phyloP scores from a whole-genome alignment of 371 early-diverging fungal species.

The Apophysomyces elegans region DNA sequence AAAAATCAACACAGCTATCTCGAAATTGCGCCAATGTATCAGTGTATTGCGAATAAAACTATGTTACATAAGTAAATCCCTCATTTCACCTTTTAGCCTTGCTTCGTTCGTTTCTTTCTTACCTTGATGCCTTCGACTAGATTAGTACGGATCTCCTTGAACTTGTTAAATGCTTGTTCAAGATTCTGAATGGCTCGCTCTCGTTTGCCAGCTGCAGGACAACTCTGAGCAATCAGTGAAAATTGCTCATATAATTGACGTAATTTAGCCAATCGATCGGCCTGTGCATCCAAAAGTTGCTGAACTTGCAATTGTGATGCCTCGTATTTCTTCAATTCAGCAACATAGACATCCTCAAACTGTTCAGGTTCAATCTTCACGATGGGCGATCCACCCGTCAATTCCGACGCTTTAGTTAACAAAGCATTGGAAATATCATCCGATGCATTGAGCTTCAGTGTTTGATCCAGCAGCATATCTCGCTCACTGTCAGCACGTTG shows the following conservation, averaged over 20 bases:
- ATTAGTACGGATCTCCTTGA: conserved; percentile 68
- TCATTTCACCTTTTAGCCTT: conserved; percentile 6
- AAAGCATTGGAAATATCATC: conserved; percentile 73
- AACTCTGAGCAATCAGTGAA: conserved; percentile 53
- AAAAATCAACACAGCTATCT: conserved; percentile 70
- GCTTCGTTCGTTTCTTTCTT: neutral
- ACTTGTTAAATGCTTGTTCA: conserved; percentile 69
- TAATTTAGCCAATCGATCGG: conserved; percentile 54
- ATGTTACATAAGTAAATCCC: neutral
- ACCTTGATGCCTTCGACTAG: conserved; percentile 73
- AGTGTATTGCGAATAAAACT: conserved; percentile 78
- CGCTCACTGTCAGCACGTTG: conserved; percentile 46
- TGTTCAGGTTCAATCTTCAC: conserved; percentile 76
- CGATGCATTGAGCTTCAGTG: conserved; percentile 55
- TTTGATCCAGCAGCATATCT: conserved; percentile 56
- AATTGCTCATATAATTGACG: conserved; percentile 66
- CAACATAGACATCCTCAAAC: conserved; percentile 68
- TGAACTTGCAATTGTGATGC: conserved; percentile 50
- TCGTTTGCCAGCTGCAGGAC: conserved; percentile 56
- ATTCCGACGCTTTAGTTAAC: conserved; percentile 39
- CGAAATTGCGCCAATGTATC: conserved; percentile 61
- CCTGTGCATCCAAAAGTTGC: conserved; percentile 59
- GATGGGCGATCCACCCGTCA: conserved; percentile 59
- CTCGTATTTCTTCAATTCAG: conserved; percentile 70
- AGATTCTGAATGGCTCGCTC: conserved; percentile 72